These are phyloP conservation scores for Sporopachydermia lactativora DNA, from an alignment of 805 yeast genomes.

Conservation along the genomic window DNA sequence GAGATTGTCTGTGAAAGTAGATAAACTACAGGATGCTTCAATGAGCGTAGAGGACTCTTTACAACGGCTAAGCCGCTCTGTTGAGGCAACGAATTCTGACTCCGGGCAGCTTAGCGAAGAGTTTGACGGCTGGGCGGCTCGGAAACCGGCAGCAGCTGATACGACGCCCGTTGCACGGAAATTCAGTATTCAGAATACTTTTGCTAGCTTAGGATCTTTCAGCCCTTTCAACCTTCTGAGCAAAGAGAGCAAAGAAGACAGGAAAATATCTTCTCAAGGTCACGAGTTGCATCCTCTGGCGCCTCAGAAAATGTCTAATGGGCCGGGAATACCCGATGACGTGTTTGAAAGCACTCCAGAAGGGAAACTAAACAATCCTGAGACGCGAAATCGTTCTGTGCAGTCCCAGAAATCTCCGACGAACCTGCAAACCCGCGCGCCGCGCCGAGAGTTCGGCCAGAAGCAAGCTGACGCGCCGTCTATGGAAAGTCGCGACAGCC, in stretches of 20 bases:
- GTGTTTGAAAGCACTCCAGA: slow-evolving; percentile 1
- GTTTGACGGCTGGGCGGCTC: no score
- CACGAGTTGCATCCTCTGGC: background rate
- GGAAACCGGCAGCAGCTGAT: no score
- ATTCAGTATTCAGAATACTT: background rate
- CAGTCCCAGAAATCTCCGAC: background rate
- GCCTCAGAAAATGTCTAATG: background rate
- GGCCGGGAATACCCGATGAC: no score
- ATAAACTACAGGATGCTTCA: background rate
- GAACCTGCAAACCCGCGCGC: no score
- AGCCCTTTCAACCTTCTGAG: background rate
- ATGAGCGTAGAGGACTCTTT: background rate
- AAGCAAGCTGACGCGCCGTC: no score
- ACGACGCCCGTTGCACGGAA: no score
- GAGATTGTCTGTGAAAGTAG: background rate
- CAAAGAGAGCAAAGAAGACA: no score
- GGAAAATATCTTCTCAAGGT: no score
- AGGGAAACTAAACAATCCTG: background rate
- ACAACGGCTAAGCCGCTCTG: background rate
- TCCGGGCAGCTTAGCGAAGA: no score
- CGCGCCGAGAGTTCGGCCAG: no score
- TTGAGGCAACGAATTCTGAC: slow-evolving; percentile 1
- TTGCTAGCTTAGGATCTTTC: background rate
- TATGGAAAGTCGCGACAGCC: background rate
- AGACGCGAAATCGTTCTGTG: background rate